These are phyloP conservation scores for Diplocarpon mali DNA, from an alignment of 2,329 filamentous ascomycete genomes.

Conservation along the genomic window DNA sequence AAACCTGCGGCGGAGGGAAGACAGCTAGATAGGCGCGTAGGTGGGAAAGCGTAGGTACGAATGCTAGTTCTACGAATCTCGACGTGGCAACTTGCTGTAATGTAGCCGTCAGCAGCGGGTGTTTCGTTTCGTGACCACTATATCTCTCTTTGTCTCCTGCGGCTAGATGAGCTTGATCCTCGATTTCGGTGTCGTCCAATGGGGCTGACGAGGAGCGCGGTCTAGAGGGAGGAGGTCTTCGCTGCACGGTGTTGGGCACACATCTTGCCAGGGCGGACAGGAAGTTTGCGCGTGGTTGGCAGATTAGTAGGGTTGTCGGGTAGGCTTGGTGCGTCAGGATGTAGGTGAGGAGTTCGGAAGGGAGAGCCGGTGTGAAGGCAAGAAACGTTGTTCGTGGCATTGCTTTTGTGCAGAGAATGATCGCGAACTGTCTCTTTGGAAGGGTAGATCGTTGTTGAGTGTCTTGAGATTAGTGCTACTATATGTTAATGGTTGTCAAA, in stretches of 20 bases:
- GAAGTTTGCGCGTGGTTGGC: conserved; percentile 54
- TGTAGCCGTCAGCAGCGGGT: conserved; percentile 47
- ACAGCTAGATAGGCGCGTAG: conserved; percentile 65
- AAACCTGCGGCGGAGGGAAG: conserved; percentile 9
- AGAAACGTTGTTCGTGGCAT: conserved; percentile 24
- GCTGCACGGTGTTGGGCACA: conserved; percentile 24
- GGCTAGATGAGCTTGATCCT: neutral
- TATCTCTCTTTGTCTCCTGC: neutral
- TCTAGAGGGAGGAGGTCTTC: conserved; percentile 5
- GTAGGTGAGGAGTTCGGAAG: conserved; percentile 52
- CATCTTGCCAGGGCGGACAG: conserved; percentile 45
- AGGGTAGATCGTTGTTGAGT: neutral
- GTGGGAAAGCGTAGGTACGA: conserved; percentile 64
- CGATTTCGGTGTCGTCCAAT: neutral
- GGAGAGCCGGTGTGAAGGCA: conserved; percentile 42
- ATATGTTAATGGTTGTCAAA: conserved; percentile 16
- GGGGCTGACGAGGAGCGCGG: neutral
- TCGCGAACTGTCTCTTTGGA: neutral
- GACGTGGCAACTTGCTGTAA: conserved; percentile 60
- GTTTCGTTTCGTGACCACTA: neutral
- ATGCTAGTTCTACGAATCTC: conserved; percentile 57
- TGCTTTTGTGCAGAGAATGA: neutral
- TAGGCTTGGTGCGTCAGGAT: conserved; percentile 45
- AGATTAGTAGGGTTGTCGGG: conserved; percentile 60
- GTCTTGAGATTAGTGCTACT: conserved; percentile 20